Conservation (phyloP, 495 filamentous ascomycete species). For the Penicillium dipodomyicola region DNA sequence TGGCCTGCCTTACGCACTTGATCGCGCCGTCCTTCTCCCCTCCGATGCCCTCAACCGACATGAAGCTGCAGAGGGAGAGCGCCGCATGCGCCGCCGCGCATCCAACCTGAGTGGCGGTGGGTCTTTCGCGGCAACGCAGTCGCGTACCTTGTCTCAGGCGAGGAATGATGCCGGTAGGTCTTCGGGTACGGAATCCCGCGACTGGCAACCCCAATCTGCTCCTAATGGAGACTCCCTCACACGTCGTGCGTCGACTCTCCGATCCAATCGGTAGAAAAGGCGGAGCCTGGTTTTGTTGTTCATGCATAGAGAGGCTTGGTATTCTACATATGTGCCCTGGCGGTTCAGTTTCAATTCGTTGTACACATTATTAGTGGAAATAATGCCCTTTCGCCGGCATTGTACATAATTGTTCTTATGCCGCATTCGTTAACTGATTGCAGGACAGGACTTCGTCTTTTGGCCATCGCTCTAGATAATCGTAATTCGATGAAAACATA, state of each 20-base stretch:
- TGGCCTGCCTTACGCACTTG: conserved; percentile 86
- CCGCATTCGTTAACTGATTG: neutral
- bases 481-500: no score
- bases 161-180: conserved; percentile 26
- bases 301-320: neutral
- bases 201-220: conserved; percentile 18
- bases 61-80: conserved; percentile 60
- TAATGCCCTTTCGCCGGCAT: neutral
- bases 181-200: conserved; percentile 31
- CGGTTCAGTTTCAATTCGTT: neutral
- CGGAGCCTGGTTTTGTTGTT: neutral
- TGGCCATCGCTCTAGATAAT: no score
- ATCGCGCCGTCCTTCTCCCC: conserved; percentile 83
- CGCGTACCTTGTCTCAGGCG: conserved; percentile 25
- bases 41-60: conserved; percentile 70
- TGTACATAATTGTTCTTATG: neutral
- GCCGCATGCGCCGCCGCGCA: conserved; percentile 51
- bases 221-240: conserved; percentile 24
- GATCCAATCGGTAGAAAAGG: conserved; percentile 21
- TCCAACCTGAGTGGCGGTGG: conserved; percentile 51
- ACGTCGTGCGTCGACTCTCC: conserved; percentile 33
- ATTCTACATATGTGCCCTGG: conserved; percentile 3
- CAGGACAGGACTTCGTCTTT: no score
- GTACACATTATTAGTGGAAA: neutral
- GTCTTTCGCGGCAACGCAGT: conserved; percentile 28